Base-by-base conservation (phyloP, 2,329 filamentous ascomycete species). In the Chrysosporium queenslandicum region DNA sequence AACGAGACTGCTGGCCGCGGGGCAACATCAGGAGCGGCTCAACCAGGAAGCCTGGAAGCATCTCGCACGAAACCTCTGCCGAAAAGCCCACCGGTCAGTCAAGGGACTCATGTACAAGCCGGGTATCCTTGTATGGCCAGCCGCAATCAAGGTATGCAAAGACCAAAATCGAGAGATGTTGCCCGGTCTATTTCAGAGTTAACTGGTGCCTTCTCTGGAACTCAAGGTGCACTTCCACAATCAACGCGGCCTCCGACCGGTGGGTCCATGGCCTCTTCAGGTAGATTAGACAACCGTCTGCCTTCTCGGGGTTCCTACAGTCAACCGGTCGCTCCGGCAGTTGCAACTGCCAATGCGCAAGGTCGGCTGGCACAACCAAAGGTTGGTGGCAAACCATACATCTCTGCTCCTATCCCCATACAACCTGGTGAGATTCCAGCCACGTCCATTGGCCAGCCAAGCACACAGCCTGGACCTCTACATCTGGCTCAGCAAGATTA, bases 301-400 rank as follows among this genome's bases (percentile, higher is more conserved):
- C 85, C 86, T 58, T 87, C 83, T 59, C 81, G 86, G 58, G 78
- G 86, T 66, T 85, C 86, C 53, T 96, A 97, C 67, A 87, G 87
- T 58, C 87, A 94, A 68, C 92, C 91, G 46, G 83, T 83, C 42
- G 87, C 88, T 52, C 90, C 92, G 27, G 82, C 88, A 45, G 83
- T 96, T 55, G 89, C 89, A 46, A 84, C 86, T 60, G 92, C 89
- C 49, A 95, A 92, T 67, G 89, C 80, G 3, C 86, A 95, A 66
- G 91, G 89, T 57, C 86, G 86, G 57, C 88, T 97, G 61, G 86
- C 92, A 58, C 91, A 95, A 65, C 86, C 86, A 9, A 80, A 78
- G 66, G 72, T 59, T 48, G 73, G 77, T 58, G 80, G 83, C 62
- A 81, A 80, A 58, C 87, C 89, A 64, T 79, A 80, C 46, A 88